These are phyloP conservation scores for Saccharomycopsis fibuligera DNA, from an alignment of 805 yeast species.

Conservation along the genomic window DNA sequence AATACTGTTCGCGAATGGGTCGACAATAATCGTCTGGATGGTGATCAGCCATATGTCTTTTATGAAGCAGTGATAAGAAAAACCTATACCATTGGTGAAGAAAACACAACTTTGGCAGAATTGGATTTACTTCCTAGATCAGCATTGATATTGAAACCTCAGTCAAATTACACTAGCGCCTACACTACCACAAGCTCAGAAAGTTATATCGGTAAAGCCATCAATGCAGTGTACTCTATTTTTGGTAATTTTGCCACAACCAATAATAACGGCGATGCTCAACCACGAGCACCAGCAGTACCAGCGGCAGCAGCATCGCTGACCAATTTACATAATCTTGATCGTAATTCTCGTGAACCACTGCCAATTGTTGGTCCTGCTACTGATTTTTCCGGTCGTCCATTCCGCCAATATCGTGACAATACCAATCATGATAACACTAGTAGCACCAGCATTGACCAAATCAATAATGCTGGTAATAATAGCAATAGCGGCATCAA, in stretches of 20 bases:
- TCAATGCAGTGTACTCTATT: constrained; percentile 30
- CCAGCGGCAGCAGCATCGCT: too few relatives aligned
- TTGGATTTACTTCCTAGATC: constrained; percentile 68
- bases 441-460: background rate
- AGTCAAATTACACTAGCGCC: constrained; percentile 29
- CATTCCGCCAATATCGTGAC: too few relatives aligned
- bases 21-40: constrained; percentile 44
- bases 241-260: constrained; percentile 26
- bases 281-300: too few relatives aligned
- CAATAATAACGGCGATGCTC: background rate
- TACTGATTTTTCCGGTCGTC: background rate
- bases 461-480: background rate
- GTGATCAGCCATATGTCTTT: constrained; percentile 37
- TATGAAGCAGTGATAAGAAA: constrained; percentile 54
- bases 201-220: constrained; percentile 30
- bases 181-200: constrained; percentile 23
- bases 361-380: background rate
- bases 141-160: constrained; percentile 66
- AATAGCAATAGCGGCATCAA: background rate
- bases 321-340: background rate
- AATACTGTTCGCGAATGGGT: constrained; percentile 57
- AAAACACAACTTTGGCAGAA: constrained; percentile 43
- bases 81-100: constrained; percentile 58
- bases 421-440: background rate
- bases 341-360: background rate